A percentile compares a stretch with the other conserved stretches of the same genome.
Conservation (phyloP, 345 rosid species). For the Hibiscus trionum region DNA sequence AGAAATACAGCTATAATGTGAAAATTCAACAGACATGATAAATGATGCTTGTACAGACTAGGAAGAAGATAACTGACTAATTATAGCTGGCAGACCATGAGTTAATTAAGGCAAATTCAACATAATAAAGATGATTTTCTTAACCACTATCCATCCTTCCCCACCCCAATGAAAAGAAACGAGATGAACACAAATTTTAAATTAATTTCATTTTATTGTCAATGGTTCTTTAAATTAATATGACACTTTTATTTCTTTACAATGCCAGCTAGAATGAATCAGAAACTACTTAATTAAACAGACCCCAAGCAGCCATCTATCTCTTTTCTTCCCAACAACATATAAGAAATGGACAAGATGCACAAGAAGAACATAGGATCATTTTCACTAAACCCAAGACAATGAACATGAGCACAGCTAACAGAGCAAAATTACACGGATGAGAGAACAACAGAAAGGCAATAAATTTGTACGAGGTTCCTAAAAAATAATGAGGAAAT, state of each 20-base stretch:
- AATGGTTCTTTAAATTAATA: not conserved
- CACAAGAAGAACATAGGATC: not conserved
- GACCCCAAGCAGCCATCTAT: not conserved
- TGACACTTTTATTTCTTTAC: not conserved
- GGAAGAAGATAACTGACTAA: not conserved
- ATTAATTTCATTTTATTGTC: not conserved
- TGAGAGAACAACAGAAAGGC: not conserved
- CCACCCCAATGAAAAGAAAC: not conserved
- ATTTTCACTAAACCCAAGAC: not conserved
- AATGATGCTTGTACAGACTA: not conserved
- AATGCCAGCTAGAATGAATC: not conserved
- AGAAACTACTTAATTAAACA: not conserved
- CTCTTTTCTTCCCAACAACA: not conserved
- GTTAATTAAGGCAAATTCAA: not conserved
- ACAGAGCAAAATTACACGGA: not conserved
- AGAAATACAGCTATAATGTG: not conserved
- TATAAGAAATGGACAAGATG: not conserved
- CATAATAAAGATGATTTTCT: not conserved
- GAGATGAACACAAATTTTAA: not conserved
- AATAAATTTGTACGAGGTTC: not conserved
- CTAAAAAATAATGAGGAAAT: not conserved
- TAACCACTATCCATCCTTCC: not conserved
- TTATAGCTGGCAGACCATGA: not conserved
- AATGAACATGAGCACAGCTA: not conserved
- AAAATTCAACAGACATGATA: not conserved